Percentiles rank a stretch among this genome's conserved stretches.
These are phyloP conservation scores for Ascochyta fabae DNA, from an alignment of 2,329 filamentous ascomycete species.

Conservation along the genomic window DNA sequence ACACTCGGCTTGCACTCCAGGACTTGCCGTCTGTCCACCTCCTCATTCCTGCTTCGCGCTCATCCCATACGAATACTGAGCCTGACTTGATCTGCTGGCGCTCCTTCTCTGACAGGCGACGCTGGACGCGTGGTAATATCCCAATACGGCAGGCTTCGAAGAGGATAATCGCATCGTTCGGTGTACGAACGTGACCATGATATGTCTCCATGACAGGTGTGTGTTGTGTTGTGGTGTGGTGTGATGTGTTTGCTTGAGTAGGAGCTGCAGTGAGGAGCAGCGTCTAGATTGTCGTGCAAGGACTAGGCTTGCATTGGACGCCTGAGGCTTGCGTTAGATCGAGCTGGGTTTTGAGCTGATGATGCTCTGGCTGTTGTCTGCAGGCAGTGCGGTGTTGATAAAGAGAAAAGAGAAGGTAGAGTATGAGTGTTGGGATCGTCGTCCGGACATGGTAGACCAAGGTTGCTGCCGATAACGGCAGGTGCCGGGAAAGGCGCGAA, in stretches of 20 bases:
- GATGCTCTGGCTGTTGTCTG: background rate
- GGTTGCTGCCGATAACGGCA: background rate
- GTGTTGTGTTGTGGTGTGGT: constrained; percentile 1
- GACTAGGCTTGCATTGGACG: constrained; percentile 9
- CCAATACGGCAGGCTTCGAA: constrained; percentile 95
- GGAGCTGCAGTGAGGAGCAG: background rate
- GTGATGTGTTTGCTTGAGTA: background rate
- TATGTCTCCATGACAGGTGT: constrained; percentile 84
- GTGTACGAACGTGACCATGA: constrained; percentile 92
- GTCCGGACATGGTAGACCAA: background rate
- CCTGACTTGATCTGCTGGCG: constrained; percentile 94
- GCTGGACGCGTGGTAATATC: constrained; percentile 87
- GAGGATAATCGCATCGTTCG: constrained; percentile 95
- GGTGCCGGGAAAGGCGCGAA: background rate
- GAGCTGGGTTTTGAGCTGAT: background rate
- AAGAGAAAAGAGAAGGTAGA: background rate
- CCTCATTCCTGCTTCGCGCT: constrained; percentile 96
- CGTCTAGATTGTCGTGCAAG: background rate
- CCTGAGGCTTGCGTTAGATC: constrained; percentile 22
- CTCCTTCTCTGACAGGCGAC: constrained; percentile 94
- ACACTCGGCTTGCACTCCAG: constrained; percentile 97
- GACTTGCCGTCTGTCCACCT: constrained; percentile 99
- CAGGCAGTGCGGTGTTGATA: background rate
- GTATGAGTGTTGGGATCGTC: background rate
- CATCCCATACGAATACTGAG: constrained; percentile 99